Percentiles rank a stretch among this genome's conserved stretches.
phyloP scores from a whole-genome alignment of 441 rosid species.

The Cnidoscolus chayamansa region DNA sequence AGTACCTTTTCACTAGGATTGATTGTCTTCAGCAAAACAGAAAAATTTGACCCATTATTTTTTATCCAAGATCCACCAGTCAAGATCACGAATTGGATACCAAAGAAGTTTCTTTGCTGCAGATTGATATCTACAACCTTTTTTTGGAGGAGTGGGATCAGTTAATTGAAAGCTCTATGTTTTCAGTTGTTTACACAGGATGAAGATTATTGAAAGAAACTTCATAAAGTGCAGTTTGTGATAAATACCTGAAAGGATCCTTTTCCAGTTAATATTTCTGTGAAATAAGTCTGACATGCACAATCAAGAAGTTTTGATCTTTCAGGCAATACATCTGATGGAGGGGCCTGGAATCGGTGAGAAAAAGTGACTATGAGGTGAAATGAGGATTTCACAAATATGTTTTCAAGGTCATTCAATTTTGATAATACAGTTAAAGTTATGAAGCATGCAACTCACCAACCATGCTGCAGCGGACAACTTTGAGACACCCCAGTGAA shows the following conservation, averaged over 20 bases:
- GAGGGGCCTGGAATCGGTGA: conserved; percentile 42
- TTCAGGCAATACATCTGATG: conserved; percentile 57
- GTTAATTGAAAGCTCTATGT: conserved; percentile 5
- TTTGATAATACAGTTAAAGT: conserved; percentile 4
- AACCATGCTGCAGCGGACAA: conserved; percentile 55
- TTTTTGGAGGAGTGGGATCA: conserved; percentile 9
- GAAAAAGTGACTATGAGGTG: conserved; percentile 4
- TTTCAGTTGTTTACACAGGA: background rate
- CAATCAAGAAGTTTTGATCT: conserved; percentile 51
- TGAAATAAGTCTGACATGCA: conserved; percentile 66
- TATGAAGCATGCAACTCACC: conserved; percentile 38
- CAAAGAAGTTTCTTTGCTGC: conserved; percentile 45
- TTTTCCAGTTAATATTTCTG: conserved; percentile 35
- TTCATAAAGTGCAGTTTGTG: conserved; percentile 1
- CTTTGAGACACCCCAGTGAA: conserved; percentile 65
- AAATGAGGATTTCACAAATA: background rate
- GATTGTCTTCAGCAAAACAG: conserved; percentile 33
- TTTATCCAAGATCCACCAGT: conserved; percentile 57
- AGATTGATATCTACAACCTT: conserved; percentile 52
- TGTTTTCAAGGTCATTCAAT: conserved; percentile 5
- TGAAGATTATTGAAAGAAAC: background rate
- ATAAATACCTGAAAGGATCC: conserved; percentile 51
- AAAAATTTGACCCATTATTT: conserved; percentile 52
- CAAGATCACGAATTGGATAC: conserved; percentile 65
- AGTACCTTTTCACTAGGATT: conserved; percentile 42